Evolutionary conservation across 2,329 filamentous ascomycete genomes (phyloP), one percentile per base, ranked within the genome.

Genomic region (Paracamarosporium sp.): DNA sequence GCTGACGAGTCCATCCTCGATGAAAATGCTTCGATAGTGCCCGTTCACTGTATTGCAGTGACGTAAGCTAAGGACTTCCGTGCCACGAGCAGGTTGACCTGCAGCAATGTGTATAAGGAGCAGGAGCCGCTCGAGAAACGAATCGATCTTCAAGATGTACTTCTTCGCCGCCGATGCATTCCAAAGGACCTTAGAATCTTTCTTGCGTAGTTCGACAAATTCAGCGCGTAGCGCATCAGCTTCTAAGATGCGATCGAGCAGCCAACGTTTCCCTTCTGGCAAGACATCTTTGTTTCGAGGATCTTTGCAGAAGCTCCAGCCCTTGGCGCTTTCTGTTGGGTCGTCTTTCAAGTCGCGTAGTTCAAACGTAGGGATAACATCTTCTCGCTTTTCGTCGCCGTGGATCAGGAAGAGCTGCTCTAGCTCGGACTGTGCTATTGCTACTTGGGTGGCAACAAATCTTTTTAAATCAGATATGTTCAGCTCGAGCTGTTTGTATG

Each of bases 1-100:
- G 20, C 41, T 45, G 2, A 66, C 54, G 22, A 64, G 31, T 4
- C 63, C 55, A 22, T 67, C 40, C 35, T 64, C 57, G 24, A 64
- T 44, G 43, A 67, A 64, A 2, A 63, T 50, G 15, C 45, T 58
- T 0, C 56, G 45, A 45, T 60, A 9, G 2, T 33, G 30, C 8
- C 30, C 30, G 4, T 33, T 33, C 8, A 33, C 30, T 33, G 30
- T 33, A 13, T 33, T 33, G 8, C 8, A 33, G 30, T 33, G 4
- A 3, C 8, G 8, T 33, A 33, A 33, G 8, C 30, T 6, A 12
- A 31, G 28, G 12, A 31, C 12, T 31, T 33, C 30, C 8, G 8
- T 33, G 2, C 30, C 30, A 9, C 30, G 30, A 4, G 30, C 4
- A 9, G 30, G 8, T 9, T 33, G 30, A 9, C 30, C 30, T 12